These are phyloP conservation scores for Neurospora intermedia DNA, from an alignment of 495 filamentous ascomycete genomes.

Conservation along the genomic window DNA sequence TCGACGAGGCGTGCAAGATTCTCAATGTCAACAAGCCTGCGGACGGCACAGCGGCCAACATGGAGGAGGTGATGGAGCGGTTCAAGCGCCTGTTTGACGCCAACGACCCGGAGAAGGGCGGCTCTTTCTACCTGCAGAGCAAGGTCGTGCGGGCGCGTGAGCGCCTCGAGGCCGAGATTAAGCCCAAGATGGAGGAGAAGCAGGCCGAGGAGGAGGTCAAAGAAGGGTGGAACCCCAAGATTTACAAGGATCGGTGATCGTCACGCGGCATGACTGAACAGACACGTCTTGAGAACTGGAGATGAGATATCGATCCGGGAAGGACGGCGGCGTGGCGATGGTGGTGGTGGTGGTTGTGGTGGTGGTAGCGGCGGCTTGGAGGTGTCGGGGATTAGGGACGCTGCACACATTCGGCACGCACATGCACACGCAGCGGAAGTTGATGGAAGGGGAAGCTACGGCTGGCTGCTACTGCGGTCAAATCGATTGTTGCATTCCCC, in stretches of 20 bases:
- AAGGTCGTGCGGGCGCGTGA: conserved; percentile 87
- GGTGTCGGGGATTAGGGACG: neutral
- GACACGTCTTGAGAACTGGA: neutral
- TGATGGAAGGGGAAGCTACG: neutral
- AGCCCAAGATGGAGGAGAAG: conserved; percentile 40
- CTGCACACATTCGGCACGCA: neutral
- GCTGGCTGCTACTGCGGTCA: neutral
- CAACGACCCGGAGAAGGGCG: conserved; percentile 90
- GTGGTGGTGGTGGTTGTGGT: neutral
- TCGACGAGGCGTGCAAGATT: conserved; percentile 96
- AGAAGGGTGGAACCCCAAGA: conserved; percentile 87
- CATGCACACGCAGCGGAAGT: neutral
- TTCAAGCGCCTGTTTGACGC: conserved; percentile 93
- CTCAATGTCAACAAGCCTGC: conserved; percentile 85
- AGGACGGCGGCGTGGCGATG: neutral
- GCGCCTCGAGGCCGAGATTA: conserved; percentile 75
- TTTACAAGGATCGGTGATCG: conserved; percentile 73
- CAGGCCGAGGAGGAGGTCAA: conserved; percentile 54
- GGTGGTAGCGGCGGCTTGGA: neutral
- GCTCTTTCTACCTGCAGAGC: conserved; percentile 96
- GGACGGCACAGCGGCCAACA: conserved; percentile 59
- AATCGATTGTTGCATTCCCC: neutral
- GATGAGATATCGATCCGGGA: neutral
- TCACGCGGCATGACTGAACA: neutral
- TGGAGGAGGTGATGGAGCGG: conserved; percentile 67